Percentiles rank a stretch among this genome's conserved stretches.
These are phyloP conservation scores for Malassezia yamatoensis DNA, from an alignment of 1,284 basidiomycete genomes.

Conservation along the genomic window DNA sequence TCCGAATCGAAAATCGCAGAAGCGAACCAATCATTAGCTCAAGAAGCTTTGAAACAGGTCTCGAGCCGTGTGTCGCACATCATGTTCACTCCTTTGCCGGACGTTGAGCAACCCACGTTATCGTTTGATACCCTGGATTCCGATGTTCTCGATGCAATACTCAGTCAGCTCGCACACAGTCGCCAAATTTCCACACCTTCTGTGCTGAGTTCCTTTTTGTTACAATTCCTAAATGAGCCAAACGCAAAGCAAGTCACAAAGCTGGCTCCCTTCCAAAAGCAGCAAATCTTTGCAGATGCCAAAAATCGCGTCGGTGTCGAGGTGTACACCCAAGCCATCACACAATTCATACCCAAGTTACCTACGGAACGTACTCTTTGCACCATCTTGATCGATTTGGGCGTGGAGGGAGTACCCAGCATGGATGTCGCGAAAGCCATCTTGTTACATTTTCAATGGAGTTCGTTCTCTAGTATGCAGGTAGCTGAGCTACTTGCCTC, in stretches of 20 bases:
- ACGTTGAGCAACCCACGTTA: neutral
- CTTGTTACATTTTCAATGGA: slow-evolving; percentile 28
- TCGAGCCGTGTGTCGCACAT: neutral
- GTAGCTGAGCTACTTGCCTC: slow-evolving; percentile 34
- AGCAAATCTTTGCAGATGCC: neutral
- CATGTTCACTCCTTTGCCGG: slow-evolving; percentile 9
- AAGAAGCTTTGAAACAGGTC: slow-evolving; percentile 1
- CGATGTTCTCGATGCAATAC: neutral
- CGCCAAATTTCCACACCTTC: neutral
- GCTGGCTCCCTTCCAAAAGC: neutral
- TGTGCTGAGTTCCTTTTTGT: neutral
- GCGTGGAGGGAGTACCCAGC: slow-evolving; percentile 23
- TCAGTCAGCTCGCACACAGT: slow-evolving; percentile 10
- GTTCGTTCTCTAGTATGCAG: slow-evolving; percentile 24
- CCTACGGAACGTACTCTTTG: slow-evolving; percentile 2
- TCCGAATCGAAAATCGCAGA: neutral
- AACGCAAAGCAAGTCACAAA: neutral
- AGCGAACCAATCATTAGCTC: neutral
- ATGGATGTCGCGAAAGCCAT: slow-evolving; percentile 29
- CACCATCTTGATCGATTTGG: slow-evolving; percentile 29
- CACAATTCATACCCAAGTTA: neutral
- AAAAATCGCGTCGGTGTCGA: slow-evolving; percentile 4
- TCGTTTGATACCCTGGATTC: slow-evolving; percentile 1
- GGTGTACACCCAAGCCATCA: neutral
- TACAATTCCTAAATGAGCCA: slow-evolving; percentile 1